Percentiles rank a stretch among this genome's conserved stretches.
phyloP scores from a whole-genome alignment of 73 alveolate genomes.

The Halteria grandinella region DNA sequence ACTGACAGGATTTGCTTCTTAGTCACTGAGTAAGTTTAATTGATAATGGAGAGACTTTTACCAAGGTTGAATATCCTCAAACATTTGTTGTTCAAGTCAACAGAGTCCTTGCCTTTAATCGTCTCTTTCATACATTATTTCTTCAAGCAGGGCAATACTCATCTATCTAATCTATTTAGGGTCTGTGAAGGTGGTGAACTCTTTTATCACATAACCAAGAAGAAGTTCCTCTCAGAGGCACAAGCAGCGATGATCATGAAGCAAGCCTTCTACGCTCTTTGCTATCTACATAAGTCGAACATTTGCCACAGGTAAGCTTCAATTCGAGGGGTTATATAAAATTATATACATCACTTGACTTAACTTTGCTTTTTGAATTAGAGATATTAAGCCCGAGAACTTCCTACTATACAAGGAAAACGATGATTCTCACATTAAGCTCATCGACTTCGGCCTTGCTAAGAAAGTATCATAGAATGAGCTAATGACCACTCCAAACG shows the following conservation, averaged over 20 bases:
- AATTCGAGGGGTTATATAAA: slow-evolving; percentile 5
- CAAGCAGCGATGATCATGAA: slow-evolving; percentile 51
- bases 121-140: no score
- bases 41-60: no score
- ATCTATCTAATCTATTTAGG: slow-evolving; percentile 16
- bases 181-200: slow-evolving; percentile 79
- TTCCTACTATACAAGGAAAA: slow-evolving; percentile 78
- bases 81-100: no score
- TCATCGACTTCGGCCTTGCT: slow-evolving; percentile 94
- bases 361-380: no score
- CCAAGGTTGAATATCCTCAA: no score
- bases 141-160: no score
- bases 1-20: slow-evolving; percentile 75
- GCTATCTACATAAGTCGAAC: slow-evolving; percentile 26
- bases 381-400: slow-evolving; percentile 96
- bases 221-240: slow-evolving; percentile 43
- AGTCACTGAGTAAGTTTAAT: slow-evolving; percentile 78
- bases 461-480: slow-evolving; percentile 61
- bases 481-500: slow-evolving; percentile 69
- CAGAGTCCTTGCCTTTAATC: no score
- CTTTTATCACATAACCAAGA: slow-evolving; percentile 74
- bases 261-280: slow-evolving; percentile 49
- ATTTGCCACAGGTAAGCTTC: slow-evolving; percentile 40
- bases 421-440: slow-evolving; percentile 79
- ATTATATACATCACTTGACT: no score